Base-by-base conservation (phyloP, 768 basidiomycete genomes). In the Podaxis mareebaensis region DNA sequence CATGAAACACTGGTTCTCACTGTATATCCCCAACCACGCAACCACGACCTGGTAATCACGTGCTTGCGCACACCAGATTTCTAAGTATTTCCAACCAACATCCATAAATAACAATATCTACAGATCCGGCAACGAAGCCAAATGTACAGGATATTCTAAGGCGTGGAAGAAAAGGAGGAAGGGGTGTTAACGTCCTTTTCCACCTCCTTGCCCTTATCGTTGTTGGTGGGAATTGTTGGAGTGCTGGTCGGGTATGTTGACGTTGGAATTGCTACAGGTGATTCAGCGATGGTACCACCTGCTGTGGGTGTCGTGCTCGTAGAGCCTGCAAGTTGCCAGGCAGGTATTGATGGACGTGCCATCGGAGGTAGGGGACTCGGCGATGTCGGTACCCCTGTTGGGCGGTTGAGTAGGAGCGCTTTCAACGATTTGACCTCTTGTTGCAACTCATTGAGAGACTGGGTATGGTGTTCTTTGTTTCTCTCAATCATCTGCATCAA, bases 361-460 rank as follows among this genome's bases (percentile, higher is more conserved):
- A 83, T 71, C 2, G 81, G 79, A 13, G 86, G 73, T n/a, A 88
- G 81, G 0, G 84, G 78, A 2, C 84, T 72, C 30, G 85, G 78
- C 22, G 81, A 78, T 65, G 78, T 81, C 1, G 86, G 68, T 33
- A 79, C 69, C 20, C 75, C 74, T 5, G 89, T 79, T 5, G 90
- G 85, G 38, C 91, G 86, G 66, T 86, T 92, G 7, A 96, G 81
- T 7, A 98, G 78, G 26, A 99, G 82, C 0, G 95, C 87, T 74
- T 98, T 98, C 65, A 99, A 79, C 0, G 96, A 98, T 71, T 95
- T 95, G 69, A 99, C 83, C 72, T 99, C 96, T 67, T 94, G 89
- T 69, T 97, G 95, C 12, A 99, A 81, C 68, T 98, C 96, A 58
- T 83, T 77, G 13, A 98, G 81, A 1, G 94, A 92, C 64, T 90